A percentile compares a stretch with the other conserved stretches of the same genome.
phyloP scores from a whole-genome alignment of 192 early-diverging fungal genomes.

The Umbelopsis sp. region DNA sequence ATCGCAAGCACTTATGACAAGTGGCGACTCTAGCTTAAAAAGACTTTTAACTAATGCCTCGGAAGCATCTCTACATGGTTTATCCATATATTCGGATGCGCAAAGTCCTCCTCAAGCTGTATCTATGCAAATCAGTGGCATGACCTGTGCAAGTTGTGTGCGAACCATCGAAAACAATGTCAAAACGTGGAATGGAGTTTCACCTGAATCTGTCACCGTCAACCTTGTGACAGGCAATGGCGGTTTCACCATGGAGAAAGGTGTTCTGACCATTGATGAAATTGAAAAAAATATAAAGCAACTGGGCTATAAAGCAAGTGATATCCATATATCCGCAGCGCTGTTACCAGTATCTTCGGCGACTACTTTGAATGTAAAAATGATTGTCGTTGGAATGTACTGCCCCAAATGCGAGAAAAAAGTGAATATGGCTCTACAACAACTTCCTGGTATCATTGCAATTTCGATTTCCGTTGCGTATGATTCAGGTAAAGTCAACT shows the following conservation, averaged over 20 bases:
- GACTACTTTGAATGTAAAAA: constrained; percentile 22
- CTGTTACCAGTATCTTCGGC: not conserved
- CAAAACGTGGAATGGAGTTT: constrained; percentile 58
- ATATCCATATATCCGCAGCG: not conserved
- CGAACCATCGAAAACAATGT: constrained; percentile 79
- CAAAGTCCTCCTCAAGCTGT: not conserved
- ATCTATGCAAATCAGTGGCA: constrained; percentile 77
- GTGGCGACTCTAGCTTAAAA: not conserved
- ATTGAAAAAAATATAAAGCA: constrained; percentile 21
- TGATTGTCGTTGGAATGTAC: constrained; percentile 50
- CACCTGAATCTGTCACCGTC: constrained; percentile 67
- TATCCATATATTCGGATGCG: not conserved
- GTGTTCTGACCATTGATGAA: constrained; percentile 12
- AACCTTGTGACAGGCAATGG: constrained; percentile 84
- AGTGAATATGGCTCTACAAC: constrained; percentile 33
- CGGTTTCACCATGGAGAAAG: constrained; percentile 32
- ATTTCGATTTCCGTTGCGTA: constrained; percentile 39
- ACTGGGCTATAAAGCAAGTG: constrained; percentile 26
- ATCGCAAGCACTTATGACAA: not conserved
- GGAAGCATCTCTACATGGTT: not conserved
- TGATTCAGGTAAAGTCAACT: constrained; percentile 60
- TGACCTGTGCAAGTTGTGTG: constrained; percentile 97
- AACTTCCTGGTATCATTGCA: constrained; percentile 30
- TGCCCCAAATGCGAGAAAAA: constrained; percentile 44
- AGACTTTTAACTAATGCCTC: constrained; percentile 11